A percentile compares a stretch with the other conserved stretches of the same genome.
Conservation (phyloP, 2,329 filamentous ascomycete genomes). For the Ophiosphaerella narmari region DNA sequence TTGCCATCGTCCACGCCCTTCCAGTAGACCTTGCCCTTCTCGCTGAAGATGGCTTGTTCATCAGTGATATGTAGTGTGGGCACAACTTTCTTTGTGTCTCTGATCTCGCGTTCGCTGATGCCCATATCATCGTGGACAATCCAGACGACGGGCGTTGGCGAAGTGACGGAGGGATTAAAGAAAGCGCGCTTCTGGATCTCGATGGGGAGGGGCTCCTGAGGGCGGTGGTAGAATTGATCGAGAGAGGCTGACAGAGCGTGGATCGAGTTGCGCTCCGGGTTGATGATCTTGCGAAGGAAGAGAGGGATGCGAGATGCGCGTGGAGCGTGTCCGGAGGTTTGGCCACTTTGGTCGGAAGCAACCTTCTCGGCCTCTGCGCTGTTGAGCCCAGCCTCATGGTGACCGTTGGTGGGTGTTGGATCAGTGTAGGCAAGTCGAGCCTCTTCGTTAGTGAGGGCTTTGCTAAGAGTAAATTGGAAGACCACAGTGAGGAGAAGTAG, state of each 20-base stretch:
- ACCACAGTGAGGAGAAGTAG: conserved; percentile 48
- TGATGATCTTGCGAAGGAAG: conserved; percentile 39
- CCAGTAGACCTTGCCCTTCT: conserved; percentile 53
- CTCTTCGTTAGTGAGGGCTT: conserved; percentile 38
- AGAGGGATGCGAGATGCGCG: conserved; percentile 34
- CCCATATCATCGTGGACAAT: conserved; percentile 52
- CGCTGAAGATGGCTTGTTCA: conserved; percentile 51
- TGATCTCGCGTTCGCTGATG: conserved; percentile 49
- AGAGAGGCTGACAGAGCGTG: conserved; percentile 35
- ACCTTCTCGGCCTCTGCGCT: conserved; percentile 18
- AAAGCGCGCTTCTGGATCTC: conserved; percentile 50
- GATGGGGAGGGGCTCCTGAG: conserved; percentile 37
- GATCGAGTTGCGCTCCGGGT: conserved; percentile 40
- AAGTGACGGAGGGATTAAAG: conserved; percentile 51
- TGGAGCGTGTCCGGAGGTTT: conserved; percentile 17
- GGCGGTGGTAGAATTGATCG: conserved; percentile 38
- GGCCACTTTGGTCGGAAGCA: conserved; percentile 9
- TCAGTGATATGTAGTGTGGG: conserved; percentile 50
- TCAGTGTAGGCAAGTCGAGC: conserved; percentile 36
- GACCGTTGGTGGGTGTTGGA: conserved; percentile 19
- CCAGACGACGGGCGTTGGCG: conserved; percentile 52
- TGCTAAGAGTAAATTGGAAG: conserved; percentile 46
- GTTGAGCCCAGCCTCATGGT: conserved; percentile 29
- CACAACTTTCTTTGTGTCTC: conserved; percentile 46
- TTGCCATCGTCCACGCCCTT: conserved; percentile 43